phyloP scores from a whole-genome alignment of 345 rosid species.

The Capsella bursapastoris region DNA sequence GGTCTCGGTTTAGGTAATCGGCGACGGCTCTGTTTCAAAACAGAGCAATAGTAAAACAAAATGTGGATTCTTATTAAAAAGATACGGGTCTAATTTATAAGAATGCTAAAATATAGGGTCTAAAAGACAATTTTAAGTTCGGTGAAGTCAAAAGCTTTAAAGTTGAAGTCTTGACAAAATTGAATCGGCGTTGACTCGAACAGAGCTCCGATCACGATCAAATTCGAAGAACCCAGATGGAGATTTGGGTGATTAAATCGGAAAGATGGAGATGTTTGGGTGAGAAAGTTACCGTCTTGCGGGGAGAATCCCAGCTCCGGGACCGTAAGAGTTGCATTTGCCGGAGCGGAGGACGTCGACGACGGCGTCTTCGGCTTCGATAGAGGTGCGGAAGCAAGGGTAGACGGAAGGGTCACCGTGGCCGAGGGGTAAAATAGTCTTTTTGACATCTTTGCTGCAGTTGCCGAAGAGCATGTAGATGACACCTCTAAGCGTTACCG shows the following conservation, averaged over 20 bases:
- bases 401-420: constrained; percentile 80
- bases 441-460: constrained; percentile 47
- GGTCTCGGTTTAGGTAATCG: constrained; percentile 52
- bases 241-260: neutral
- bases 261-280: neutral
- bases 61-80: neutral
- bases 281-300: constrained; percentile 54
- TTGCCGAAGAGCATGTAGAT: constrained; percentile 48
- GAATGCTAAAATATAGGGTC: neutral
- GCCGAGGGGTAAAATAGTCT: constrained; percentile 57
- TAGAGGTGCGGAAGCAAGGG: constrained; percentile 59
- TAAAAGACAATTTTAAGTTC: neutral
- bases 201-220: neutral
- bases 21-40: constrained; percentile 58
- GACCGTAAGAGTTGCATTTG: constrained; percentile 53
- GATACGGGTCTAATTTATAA: constrained; percentile 2
- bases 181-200: neutral
- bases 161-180: neutral
- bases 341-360: constrained; percentile 58
- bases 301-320: constrained; percentile 58
- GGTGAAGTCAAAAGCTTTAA: neutral
- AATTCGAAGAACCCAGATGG: neutral
- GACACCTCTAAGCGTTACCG: constrained; percentile 51
- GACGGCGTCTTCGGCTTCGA: constrained; percentile 63
- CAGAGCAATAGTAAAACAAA: neutral